These are phyloP conservation scores for Claviceps purpurea DNA, from an alignment of 2,329 filamentous ascomycete genomes.

Conservation along the genomic window DNA sequence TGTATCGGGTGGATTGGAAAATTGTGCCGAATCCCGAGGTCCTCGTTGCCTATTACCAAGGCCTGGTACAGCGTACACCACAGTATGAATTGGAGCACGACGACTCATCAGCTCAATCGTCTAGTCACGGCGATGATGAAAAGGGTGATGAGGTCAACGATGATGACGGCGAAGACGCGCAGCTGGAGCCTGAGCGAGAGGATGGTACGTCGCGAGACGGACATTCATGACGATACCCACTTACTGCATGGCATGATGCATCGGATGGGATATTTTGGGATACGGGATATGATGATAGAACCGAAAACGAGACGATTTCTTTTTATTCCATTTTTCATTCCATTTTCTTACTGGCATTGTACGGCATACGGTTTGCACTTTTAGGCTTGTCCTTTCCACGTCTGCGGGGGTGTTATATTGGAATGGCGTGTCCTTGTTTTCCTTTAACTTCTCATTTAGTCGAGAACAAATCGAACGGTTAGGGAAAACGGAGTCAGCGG, in stretches of 20 bases:
- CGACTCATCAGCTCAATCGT: constrained; percentile 10
- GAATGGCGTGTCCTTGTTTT: not conserved
- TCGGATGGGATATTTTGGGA: not conserved
- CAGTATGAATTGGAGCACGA: constrained; percentile 38
- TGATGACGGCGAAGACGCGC: constrained; percentile 20
- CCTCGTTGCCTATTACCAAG: constrained; percentile 83
- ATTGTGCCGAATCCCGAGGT: constrained; percentile 94
- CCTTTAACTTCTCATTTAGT: not conserved
- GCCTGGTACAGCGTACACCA: constrained; percentile 56
- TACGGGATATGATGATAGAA: not conserved
- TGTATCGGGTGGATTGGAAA: constrained; percentile 87
- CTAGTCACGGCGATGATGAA: constrained; percentile 5
- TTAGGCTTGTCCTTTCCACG: not conserved
- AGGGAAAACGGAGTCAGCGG: not conserved
- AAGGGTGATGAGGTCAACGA: not conserved
- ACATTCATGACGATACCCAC: constrained; percentile 8
- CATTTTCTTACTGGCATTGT: not conserved
- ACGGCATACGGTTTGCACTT: not conserved
- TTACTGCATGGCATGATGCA: not conserved
- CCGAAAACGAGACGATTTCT: not conserved
- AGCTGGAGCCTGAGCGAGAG: constrained; percentile 13
- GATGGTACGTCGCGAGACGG: not conserved
- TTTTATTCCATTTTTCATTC: not conserved
- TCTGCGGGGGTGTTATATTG: not conserved
- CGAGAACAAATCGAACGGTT: not conserved